phyloP scores from a whole-genome alignment of 1,139 yeast species.

The Ogataea hybrid region DNA sequence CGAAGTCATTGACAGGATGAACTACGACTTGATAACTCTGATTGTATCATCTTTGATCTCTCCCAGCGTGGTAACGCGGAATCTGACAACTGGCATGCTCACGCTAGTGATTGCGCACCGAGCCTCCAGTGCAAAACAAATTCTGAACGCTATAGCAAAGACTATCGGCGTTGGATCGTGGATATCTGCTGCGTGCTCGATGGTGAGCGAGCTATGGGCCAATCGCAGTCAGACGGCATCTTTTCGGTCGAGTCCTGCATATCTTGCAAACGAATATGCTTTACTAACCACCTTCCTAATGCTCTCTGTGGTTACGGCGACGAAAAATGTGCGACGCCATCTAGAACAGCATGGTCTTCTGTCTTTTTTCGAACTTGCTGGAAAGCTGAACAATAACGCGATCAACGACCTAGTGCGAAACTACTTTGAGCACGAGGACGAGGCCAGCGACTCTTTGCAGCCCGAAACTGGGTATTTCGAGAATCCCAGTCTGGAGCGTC shows the following conservation, averaged over 20 bases:
- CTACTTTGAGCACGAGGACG: slow-evolving; percentile 33
- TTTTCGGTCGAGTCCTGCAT: not conserved
- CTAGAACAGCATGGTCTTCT: slow-evolving; percentile 42
- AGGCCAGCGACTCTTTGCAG: not conserved
- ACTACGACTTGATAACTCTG: not conserved
- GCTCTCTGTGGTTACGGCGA: slow-evolving; percentile 41
- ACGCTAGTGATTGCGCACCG: slow-evolving; percentile 31
- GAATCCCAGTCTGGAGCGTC: not conserved
- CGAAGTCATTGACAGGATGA: slow-evolving; percentile 39
- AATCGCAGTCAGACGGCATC: not conserved
- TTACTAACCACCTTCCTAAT: slow-evolving; percentile 46
- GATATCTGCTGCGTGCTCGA: slow-evolving; percentile 1
- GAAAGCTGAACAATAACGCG: slow-evolving; percentile 38
- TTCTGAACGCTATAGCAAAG: not conserved
- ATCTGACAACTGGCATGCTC: slow-evolving; percentile 74
- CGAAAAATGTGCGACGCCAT: slow-evolving; percentile 41
- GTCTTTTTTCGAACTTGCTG: slow-evolving; percentile 40
- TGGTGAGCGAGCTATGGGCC: not conserved
- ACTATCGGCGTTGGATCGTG: slow-evolving; percentile 1
- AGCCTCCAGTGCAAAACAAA: slow-evolving; percentile 11
- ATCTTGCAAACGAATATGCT: slow-evolving; percentile 36
- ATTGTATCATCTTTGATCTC: slow-evolving; percentile 36
- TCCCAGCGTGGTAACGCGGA: slow-evolving; percentile 71
- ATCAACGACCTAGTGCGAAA: slow-evolving; percentile 46
- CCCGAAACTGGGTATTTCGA: not conserved